phyloP scores from a whole-genome alignment of 495 filamentous ascomycete genomes.

The Penicillium mononematosum region DNA sequence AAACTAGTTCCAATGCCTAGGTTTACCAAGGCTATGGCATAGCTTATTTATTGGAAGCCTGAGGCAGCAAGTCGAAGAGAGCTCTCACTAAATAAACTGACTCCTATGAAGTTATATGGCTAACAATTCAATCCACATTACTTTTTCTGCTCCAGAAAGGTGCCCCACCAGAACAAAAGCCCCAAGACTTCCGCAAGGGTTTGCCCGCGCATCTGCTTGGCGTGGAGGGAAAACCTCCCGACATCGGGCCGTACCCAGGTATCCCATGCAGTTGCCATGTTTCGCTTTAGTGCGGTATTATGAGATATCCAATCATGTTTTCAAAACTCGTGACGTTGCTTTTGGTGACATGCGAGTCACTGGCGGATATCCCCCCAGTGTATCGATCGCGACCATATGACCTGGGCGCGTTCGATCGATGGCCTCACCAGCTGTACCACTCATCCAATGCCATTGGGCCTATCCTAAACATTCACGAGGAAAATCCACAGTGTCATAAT shows the following conservation, averaged over 20 bases:
- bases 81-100: background rate
- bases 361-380: background rate
- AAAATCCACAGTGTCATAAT: background rate
- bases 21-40: background rate
- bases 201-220: background rate
- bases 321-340: background rate
- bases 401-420: conserved; percentile 2
- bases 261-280: background rate
- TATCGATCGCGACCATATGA: conserved; percentile 7
- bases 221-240: background rate
- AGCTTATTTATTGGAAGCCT: background rate
- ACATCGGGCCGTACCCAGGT: background rate
- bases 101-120: background rate
- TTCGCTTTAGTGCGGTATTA: background rate
- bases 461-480: background rate
- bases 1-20: background rate
- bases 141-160: background rate
- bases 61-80: background rate
- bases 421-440: conserved; percentile 3
- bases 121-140: background rate
- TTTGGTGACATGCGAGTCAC: background rate
- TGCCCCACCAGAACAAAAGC: background rate
- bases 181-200: background rate
- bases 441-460: background rate
- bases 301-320: background rate